Evolutionary conservation across 1,139 yeast genomes (phyloP), one percentile per base, ranked within the genome.

Genomic region (Blastobotrys aristatus): DNA sequence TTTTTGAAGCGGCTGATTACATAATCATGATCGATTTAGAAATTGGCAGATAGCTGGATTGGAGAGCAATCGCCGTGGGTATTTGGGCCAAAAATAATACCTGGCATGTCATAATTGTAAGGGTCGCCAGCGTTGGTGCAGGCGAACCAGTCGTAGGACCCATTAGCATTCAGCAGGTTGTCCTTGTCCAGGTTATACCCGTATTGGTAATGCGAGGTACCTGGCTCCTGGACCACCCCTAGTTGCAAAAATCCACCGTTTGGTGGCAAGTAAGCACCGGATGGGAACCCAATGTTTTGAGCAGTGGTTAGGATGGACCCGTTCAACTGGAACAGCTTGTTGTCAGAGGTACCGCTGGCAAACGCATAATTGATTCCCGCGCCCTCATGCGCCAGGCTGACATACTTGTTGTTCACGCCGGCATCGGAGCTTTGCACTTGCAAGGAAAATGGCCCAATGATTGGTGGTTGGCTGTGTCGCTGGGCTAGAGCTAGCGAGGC

Each of bases 341-440:
- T 2, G 16, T 18, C 14, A 16, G n/a, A 11, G 27, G 38, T 41
- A 22, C 30, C 16, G 2, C 24, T 17, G 7, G 31, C 31, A 57
- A 70, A 68, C 40, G 70, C 58, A 58, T 71, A 73, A 63, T 71
- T 67, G 53, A 74, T 60, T 50, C 74, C 81, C 33, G 80, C 80
- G 60, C 80, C 80, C 61, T 72, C 77, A 57, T 75, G 80, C 31
- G 50, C 48, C 16, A 65, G 52, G 39, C 57, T 49, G 36, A 74
- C 52, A 33, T 68, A 69, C 27, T 58, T 46, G 17, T 66, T 67
- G 50, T 60, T 44, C 26, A 63, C 30, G 2, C 49, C 11, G n/a
- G 22, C 36, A 16, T 35, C 30, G n/a, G 44, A 31, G 4, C 31
- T 16, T n/a, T 24, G 20, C 22, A 41, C 44, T 24, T 29, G 29